Evolutionary conservation across 768 basidiomycete species (phyloP).

Genomic region (Austroboletus festivus): DNA sequence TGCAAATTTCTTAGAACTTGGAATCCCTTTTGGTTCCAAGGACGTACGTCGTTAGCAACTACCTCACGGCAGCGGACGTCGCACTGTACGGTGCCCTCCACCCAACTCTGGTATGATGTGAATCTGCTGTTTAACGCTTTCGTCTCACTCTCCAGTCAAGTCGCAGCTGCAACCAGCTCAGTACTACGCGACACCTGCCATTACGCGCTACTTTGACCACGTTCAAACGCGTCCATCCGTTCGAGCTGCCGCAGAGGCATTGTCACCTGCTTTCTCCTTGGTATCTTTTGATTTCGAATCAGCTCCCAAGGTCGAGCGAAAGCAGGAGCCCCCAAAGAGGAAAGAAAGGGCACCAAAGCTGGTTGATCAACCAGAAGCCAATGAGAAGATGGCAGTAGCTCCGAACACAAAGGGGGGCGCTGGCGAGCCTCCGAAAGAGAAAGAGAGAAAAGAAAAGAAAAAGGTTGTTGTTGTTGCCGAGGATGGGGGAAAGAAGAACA

Average conservation of each 20-base stretch:
- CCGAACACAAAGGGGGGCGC: constrained; percentile 41
- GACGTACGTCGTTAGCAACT: constrained; percentile 84
- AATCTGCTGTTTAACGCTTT: not conserved
- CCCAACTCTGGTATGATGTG: constrained; percentile 63
- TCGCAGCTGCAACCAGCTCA: constrained; percentile 67
- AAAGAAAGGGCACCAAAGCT: constrained; percentile 56
- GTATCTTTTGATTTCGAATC: constrained; percentile 71
- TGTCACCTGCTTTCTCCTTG: constrained; percentile 50
- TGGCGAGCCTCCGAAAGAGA: constrained; percentile 20
- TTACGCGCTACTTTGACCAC: constrained; percentile 95
- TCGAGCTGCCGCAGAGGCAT: constrained; percentile 49
- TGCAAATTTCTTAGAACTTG: constrained; percentile 50
- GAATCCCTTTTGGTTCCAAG: constrained; percentile 67
- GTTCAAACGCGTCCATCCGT: constrained; percentile 74
- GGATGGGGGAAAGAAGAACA: constrained; percentile 40
- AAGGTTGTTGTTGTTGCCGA: constrained; percentile 47
- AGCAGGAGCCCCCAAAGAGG: constrained; percentile 71
- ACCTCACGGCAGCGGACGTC: constrained; percentile 86
- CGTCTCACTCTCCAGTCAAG: constrained; percentile 38
- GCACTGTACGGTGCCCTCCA: constrained; percentile 89
- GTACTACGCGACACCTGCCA: constrained; percentile 74
- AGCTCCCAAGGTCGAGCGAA: constrained; percentile 73
- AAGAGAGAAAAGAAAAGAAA: constrained; percentile 49
- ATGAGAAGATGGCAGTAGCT: constrained; percentile 26
- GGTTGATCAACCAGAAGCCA: constrained; percentile 26